Evolutionary conservation across 2,329 filamentous ascomycete species (phyloP).

Genomic region (Aspergillus sp.): DNA sequence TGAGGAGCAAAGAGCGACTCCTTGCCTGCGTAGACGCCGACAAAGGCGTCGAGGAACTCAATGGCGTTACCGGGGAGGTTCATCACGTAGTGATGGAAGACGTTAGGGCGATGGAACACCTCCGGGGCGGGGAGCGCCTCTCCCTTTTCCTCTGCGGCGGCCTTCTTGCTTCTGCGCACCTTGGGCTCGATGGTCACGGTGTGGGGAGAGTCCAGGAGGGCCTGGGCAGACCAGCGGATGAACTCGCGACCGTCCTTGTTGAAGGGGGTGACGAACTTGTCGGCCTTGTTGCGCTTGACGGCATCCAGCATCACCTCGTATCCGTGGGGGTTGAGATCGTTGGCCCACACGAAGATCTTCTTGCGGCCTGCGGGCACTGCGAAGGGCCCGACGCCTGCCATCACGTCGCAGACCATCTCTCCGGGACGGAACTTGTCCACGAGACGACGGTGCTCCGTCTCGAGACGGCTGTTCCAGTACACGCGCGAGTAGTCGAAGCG

Average conservation of each 20-base stretch:
- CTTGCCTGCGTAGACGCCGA: slow-evolving; percentile 75
- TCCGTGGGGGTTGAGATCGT: slow-evolving; percentile 93
- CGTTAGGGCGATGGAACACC: slow-evolving; percentile 56
- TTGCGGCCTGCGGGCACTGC: slow-evolving; percentile 88
- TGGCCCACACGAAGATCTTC: slow-evolving; percentile 90
- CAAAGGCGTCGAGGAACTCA: slow-evolving; percentile 75
- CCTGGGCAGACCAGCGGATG: slow-evolving; percentile 69
- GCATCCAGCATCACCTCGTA: slow-evolving; percentile 71
- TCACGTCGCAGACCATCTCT: slow-evolving; percentile 91
- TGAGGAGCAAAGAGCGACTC: slow-evolving; percentile 66
- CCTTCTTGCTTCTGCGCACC: slow-evolving; percentile 27
- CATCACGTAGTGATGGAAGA: slow-evolving; percentile 95
- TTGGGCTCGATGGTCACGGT: slow-evolving; percentile 56
- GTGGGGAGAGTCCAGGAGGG: slow-evolving; percentile 53
- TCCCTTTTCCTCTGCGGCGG: slow-evolving; percentile 31
- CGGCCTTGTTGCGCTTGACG: slow-evolving; percentile 76
- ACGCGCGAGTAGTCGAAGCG: slow-evolving; percentile 93
- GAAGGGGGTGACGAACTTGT: slow-evolving; percentile 72
- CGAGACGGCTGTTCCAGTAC: slow-evolving; percentile 94
- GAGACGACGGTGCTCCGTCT: slow-evolving; percentile 83
- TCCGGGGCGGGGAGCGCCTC: slow-evolving; percentile 28
- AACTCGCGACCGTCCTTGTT: slow-evolving; percentile 82
- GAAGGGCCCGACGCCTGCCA: slow-evolving; percentile 96
- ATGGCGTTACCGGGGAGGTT: slow-evolving; percentile 91
- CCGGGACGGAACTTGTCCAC: slow-evolving; percentile 75